These are phyloP conservation scores for Aschersonia sp. DNA, from an alignment of 2,329 filamentous ascomycete species.

Conservation along the genomic window DNA sequence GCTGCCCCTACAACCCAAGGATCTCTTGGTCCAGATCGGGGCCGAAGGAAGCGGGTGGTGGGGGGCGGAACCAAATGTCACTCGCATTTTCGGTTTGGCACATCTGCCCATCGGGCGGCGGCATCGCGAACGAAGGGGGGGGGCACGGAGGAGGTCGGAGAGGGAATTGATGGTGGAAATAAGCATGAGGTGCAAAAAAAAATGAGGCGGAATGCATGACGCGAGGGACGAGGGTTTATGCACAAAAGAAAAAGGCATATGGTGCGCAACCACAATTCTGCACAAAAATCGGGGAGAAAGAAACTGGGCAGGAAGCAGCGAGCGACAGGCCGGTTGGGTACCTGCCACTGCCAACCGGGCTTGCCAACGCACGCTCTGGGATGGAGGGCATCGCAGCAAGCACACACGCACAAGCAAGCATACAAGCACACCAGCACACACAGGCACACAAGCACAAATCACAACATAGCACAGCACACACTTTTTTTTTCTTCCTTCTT, in stretches of 20 bases:
- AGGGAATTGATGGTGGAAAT: neutral
- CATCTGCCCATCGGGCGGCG: neutral
- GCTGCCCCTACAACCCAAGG: conserved; percentile 14
- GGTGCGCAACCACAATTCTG: neutral
- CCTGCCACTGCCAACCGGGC: neutral
- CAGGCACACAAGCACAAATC: too few species aligned
- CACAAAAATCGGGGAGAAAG: neutral
- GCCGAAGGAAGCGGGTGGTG: conserved; percentile 2
- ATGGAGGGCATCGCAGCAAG: neutral
- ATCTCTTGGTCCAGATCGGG: conserved; percentile 14
- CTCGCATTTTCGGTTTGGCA: neutral
- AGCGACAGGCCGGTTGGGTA: neutral
- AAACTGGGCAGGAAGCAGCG: neutral
- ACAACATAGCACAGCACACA: too few species aligned
- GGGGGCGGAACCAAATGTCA: conserved; percentile 2
- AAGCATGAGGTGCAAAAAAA: neutral
- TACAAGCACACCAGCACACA: too few species aligned
- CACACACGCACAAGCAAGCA: neutral
- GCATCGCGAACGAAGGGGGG: neutral
- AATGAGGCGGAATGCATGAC: neutral
- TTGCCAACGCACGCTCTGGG: neutral
- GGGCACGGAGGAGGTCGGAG: neutral
- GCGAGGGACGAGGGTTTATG: neutral
- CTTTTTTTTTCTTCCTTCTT: too few species aligned
- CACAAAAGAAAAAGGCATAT: too few species aligned